Percentiles rank a stretch among this genome's conserved stretches.
phyloP scores from a whole-genome alignment of 2,329 filamentous ascomycete species.

The Alternaria gaisen region DNA sequence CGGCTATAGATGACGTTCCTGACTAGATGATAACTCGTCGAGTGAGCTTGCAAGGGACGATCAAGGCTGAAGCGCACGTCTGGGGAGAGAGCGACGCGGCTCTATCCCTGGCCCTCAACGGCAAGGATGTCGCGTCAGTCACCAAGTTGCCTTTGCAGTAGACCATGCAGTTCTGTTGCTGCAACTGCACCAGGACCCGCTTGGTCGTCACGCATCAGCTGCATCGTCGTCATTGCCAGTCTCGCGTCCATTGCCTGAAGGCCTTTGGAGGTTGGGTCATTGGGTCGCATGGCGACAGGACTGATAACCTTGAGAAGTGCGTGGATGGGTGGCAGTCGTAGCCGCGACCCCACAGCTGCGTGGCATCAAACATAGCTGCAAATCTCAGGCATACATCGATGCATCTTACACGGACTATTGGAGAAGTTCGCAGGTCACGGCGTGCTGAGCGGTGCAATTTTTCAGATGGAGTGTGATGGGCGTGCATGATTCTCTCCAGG shows the following conservation, averaged over 20 bases:
- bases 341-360: conserved; percentile 7
- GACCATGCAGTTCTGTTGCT: conserved; percentile 22
- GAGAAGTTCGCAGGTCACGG: conserved; percentile 16
- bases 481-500: conserved; percentile 35
- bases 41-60: conserved; percentile 10
- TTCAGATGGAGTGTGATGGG: conserved; percentile 29
- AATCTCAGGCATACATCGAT: conserved; percentile 9
- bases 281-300: conserved; percentile 8
- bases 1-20: conserved; percentile 22
- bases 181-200: conserved; percentile 29
- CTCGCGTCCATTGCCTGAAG: conserved; percentile 13
- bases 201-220: conserved; percentile 23
- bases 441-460: conserved; percentile 21
- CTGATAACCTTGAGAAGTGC: neutral
- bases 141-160: conserved; percentile 26
- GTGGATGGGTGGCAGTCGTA: conserved; percentile 3
- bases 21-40: conserved; percentile 17
- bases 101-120: conserved; percentile 14
- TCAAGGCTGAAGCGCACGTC: conserved; percentile 16
- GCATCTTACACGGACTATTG: conserved; percentile 6
- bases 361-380: conserved; percentile 10
- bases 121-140: conserved; percentile 24
- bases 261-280: neutral
- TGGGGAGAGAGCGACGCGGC: conserved; percentile 15
- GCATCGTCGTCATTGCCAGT: conserved; percentile 21